Evolutionary conservation across 257 asterid genomes (phyloP).

Genomic region (Plantago ovata): DNA sequence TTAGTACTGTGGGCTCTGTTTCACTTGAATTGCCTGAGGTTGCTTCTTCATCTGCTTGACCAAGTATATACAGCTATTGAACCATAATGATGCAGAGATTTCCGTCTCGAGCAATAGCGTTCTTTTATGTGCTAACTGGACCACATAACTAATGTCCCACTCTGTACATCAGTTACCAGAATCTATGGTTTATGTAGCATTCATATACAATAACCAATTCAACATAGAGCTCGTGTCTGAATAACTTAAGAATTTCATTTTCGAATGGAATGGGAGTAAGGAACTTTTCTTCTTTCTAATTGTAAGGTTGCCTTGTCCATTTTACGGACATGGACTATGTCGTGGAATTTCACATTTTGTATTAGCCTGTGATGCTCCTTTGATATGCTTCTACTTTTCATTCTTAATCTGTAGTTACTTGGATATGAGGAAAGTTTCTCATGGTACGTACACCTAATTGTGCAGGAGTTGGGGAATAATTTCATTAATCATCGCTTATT

Average conservation of each 20-base stretch:
- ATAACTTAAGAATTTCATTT: neutral
- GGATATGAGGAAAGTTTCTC: neutral
- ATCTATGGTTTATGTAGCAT: neutral
- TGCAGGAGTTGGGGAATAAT: constrained; percentile 98
- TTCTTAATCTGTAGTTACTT: neutral
- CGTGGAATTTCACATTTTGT: no score
- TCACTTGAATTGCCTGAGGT: neutral
- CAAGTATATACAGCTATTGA: neutral
- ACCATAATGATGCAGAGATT: no score
- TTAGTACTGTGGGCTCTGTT: no score
- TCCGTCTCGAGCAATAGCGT: neutral
- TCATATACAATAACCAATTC: no score
- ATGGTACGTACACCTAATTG: neutral
- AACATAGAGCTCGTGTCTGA: neutral
- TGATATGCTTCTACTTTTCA: neutral
- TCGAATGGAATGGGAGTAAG: no score
- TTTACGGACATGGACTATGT: no score
- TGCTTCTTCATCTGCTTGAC: neutral
- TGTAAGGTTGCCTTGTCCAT: no score
- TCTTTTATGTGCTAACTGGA: neutral
- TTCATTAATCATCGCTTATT: constrained; percentile 71
- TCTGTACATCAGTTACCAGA: neutral
- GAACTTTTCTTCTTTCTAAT: no score
- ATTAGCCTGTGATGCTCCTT: no score
- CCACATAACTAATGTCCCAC: neutral